Percentiles rank a stretch among this genome's conserved stretches.
These are phyloP conservation scores for Aspergillus carbonarius DNA, from an alignment of 2,329 filamentous ascomycete genomes.

Conservation along the genomic window DNA sequence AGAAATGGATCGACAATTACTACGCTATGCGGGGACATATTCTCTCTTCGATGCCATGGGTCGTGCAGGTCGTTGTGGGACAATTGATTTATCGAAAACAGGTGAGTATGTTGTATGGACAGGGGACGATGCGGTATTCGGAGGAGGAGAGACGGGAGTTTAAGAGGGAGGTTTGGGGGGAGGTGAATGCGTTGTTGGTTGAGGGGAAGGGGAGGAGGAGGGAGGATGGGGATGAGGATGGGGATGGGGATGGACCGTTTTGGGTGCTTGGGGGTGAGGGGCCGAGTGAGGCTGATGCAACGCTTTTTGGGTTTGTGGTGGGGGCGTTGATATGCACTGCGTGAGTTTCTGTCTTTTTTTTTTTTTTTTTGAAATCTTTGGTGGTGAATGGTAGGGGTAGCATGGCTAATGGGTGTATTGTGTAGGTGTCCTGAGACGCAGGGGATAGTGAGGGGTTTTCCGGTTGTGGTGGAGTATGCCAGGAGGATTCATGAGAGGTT, in stretches of 20 bases:
- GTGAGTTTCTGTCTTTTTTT: constrained; percentile 44
- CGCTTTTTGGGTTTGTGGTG: constrained; percentile 58
- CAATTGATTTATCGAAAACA: constrained; percentile 48
- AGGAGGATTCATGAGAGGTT: constrained; percentile 55
- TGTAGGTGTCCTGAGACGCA: constrained; percentile 50
- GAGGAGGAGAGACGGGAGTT: constrained; percentile 50
- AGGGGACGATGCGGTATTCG: constrained; percentile 56
- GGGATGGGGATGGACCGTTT: constrained; percentile 45
- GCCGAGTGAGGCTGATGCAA: constrained; percentile 59
- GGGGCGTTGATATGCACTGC: constrained; percentile 54
- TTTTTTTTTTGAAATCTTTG: neutral
- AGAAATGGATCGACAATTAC: constrained; percentile 62
- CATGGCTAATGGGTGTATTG: constrained; percentile 3
- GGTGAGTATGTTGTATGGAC: constrained; percentile 51
- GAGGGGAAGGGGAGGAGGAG: constrained; percentile 24
- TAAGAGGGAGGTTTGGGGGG: constrained; percentile 55
- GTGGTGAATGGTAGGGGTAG: neutral
- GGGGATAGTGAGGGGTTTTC: constrained; percentile 47
- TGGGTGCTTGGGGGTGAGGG: constrained; percentile 56
- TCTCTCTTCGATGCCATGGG: constrained; percentile 53
- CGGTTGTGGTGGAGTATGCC: constrained; percentile 57
- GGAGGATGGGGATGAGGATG: too few relatives aligned
- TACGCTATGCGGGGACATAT: constrained; percentile 56
- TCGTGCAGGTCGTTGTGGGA: constrained; percentile 53
- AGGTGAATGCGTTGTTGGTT: constrained; percentile 48